Evolutionary conservation across 2,329 filamentous ascomycete genomes (phyloP).

Genomic region (Fusarium bactridioides): DNA sequence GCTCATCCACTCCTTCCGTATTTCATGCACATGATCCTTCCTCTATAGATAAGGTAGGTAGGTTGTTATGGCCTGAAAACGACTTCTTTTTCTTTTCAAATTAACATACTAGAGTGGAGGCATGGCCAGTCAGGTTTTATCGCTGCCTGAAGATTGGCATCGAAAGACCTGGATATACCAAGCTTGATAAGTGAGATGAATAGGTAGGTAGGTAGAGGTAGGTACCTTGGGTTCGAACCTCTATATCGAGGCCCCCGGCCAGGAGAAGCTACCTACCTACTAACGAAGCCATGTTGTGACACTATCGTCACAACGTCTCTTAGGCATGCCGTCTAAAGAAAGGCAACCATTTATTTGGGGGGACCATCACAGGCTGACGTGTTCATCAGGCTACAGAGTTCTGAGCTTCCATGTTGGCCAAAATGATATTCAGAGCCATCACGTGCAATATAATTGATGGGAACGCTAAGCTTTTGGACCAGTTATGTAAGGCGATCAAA

Average conservation of each 20-base stretch:
- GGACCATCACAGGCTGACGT: conserved; percentile 38
- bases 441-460: conserved; percentile 15
- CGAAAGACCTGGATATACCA: not conserved
- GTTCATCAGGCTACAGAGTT: conserved; percentile 35
- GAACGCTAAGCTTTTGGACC: not conserved
- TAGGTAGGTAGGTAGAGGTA: not conserved
- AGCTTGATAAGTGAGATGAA: not conserved
- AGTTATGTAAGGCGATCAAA: conserved; percentile 3
- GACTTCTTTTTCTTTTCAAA: not conserved
- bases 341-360: conserved; percentile 22
- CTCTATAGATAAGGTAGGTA: not conserved
- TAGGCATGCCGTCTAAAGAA: not conserved
- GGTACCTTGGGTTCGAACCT: not conserved
- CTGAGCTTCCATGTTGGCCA: conserved; percentile 25
- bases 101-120: not conserved
- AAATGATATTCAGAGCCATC: conserved; percentile 11
- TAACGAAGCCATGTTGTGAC: not conserved
- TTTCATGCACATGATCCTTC: conserved; percentile 18
- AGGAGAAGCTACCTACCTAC: not conserved
- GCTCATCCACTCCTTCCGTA: conserved; percentile 10
- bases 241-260: not conserved
- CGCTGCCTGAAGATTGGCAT: not conserved
- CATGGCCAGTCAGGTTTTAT: not conserved
- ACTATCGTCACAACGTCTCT: not conserved
- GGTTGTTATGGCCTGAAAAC: not conserved